Base-by-base conservation (phyloP, 306 rosid genomes). In the Dryas drummondii region DNA sequence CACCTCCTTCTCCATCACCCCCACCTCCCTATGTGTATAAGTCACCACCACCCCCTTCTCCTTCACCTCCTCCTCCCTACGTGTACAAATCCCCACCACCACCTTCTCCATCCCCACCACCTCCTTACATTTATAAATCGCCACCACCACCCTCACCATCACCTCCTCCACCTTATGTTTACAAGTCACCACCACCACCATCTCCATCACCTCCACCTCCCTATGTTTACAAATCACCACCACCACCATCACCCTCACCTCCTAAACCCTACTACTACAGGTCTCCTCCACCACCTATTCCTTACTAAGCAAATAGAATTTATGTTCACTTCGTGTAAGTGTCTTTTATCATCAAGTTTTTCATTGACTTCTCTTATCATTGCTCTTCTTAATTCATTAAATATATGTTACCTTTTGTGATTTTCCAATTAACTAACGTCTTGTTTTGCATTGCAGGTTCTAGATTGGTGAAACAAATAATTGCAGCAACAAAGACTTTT, bases 261-360 rank as follows among this genome's bases (percentile, higher is more conserved):
- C 59, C 59, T 7, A 10, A 32, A 1, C 11, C 66, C 1, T 42
- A 59, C 19, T 4, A 53, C 6, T 56, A 73, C 48, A 59, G 22
- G 15, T 73, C 77, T 1, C 77, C 77, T 4, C 81, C 76, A 12
- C 76, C 65, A n/a, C 81, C 81, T 5, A 27, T 47, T 59, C 54
- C 8, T 58, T 73, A 73, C 13, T 62, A 74, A 56, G 59, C 13
- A 17, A 8, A 6, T 22, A 42, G 42, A 60, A 42, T 57, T 5
- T 26, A 2, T 19, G 0, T 48, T 27, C 61, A 6, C 68, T 64
- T 64, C 52, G 52, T 15, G 81, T 76, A 71, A 76, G 84, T 63
- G 26, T 17, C 37, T 32, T 32, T 32, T 1, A 2, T 32, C 37
- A 32, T 32, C 37, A 32, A 32, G 37, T 32, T 32, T 32, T 32